phyloP scores from a whole-genome alignment of 768 basidiomycete species.

The Russula lepida region DNA sequence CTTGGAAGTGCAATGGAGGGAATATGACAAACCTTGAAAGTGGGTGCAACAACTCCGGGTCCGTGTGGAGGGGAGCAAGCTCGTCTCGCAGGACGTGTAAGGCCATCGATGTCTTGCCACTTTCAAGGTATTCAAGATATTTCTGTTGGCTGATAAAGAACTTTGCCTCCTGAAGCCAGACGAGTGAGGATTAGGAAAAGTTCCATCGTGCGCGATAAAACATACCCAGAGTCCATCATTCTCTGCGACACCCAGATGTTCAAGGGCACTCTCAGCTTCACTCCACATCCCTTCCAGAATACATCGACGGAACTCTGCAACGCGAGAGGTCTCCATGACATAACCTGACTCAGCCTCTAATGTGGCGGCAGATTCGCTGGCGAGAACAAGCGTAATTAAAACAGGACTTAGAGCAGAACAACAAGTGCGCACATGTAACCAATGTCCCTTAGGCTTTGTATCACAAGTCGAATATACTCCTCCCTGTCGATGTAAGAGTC shows the following conservation, averaged over 20 bases:
- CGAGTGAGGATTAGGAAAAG: not conserved
- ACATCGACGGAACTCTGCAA: constrained; percentile 70
- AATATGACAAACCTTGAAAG: constrained; percentile 65
- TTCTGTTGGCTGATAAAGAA: constrained; percentile 93
- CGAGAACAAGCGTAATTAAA: constrained; percentile 20
- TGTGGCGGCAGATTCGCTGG: constrained; percentile 78
- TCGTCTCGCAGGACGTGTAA: constrained; percentile 82
- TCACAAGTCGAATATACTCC: constrained; percentile 82
- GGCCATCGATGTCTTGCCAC: constrained; percentile 69
- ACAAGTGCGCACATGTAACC: constrained; percentile 44
- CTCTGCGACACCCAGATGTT: constrained; percentile 58
- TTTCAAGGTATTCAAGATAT: constrained; percentile 87
- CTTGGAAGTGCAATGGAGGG: not conserved
- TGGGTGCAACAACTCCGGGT: constrained; percentile 74
- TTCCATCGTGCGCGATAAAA: constrained; percentile 9
- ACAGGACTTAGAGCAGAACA: not conserved
- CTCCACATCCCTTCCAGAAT: constrained; percentile 77
- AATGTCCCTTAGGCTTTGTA: constrained; percentile 85
- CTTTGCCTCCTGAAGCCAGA: constrained; percentile 53
- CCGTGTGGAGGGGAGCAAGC: constrained; percentile 71
- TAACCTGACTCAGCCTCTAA: constrained; percentile 93
- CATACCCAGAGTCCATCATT: constrained; percentile 64
- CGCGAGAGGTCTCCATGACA: constrained; percentile 67
- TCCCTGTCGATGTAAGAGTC: constrained; percentile 77
- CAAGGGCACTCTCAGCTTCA: constrained; percentile 63